These are phyloP conservation scores for Rhizophagus prolifer DNA, from an alignment of 192 early-diverging fungal genomes.

Conservation along the genomic window DNA sequence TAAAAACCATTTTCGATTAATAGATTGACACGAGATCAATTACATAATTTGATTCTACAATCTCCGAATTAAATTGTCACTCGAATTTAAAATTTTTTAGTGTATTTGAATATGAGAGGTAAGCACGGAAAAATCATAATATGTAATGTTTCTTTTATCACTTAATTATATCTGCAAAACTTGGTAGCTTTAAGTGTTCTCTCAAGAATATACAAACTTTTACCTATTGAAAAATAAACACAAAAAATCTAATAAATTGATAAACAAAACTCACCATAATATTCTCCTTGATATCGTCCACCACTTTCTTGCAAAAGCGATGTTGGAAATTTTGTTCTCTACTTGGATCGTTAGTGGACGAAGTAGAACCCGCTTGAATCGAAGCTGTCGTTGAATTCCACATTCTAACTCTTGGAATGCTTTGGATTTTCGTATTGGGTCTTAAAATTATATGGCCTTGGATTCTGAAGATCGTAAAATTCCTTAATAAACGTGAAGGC, in stretches of 20 bases:
- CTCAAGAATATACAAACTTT: not conserved
- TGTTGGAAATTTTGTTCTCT: conserved; percentile 13
- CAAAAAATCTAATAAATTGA: not conserved
- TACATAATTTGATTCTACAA: too few species aligned
- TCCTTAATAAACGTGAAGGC: not conserved
- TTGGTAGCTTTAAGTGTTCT: not conserved
- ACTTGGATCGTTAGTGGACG: conserved; percentile 13
- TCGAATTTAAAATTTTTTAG: not conserved
- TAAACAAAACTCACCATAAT: conserved; percentile 11
- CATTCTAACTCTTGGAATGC: not conserved
- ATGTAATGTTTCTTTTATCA: not conserved
- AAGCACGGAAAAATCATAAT: not conserved
- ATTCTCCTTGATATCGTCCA: conserved; percentile 15
- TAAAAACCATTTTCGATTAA: too few species aligned
- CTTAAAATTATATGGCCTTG: not conserved
- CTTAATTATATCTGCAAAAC: not conserved
- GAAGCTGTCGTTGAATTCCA: conserved; percentile 21
- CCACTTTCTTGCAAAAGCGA: conserved; percentile 15
- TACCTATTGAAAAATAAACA: too few species aligned
- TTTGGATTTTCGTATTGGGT: not conserved
- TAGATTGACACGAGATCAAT: too few species aligned
- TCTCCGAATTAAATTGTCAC: too few species aligned
- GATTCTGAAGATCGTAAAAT: not conserved
- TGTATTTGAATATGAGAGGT: not conserved
- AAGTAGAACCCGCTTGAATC: not conserved